Percentiles rank a stretch among this genome's conserved stretches.
phyloP scores from a whole-genome alignment of 805 yeast genomes.

The Ogataea neopini region DNA sequence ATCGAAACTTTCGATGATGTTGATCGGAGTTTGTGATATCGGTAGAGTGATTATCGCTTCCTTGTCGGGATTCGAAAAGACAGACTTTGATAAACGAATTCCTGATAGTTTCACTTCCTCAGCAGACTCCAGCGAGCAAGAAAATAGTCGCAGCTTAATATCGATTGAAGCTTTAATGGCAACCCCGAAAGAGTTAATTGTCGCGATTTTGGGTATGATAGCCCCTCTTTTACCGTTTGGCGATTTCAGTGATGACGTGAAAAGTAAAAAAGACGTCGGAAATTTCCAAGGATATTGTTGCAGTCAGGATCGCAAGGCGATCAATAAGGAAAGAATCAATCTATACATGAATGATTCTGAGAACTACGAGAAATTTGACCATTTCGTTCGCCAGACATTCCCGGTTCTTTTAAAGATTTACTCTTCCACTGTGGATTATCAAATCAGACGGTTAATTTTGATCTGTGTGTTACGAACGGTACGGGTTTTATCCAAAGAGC shows the following conservation, averaged over 20 bases:
- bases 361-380: conserved; percentile 17
- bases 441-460: conserved; percentile 57
- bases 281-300: conserved; percentile 33
- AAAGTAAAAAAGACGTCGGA: conserved; percentile 27
- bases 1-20: conserved; percentile 40
- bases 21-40: conserved; percentile 51
- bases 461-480: conserved; percentile 55
- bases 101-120: not conserved
- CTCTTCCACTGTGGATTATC: conserved; percentile 70
- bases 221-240: conserved; percentile 57
- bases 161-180: conserved; percentile 74
- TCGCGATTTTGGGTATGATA: conserved; percentile 55
- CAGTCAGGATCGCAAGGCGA: conserved; percentile 20
- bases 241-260: conserved; percentile 9
- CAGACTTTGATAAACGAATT: conserved; percentile 11
- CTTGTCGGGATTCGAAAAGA: conserved; percentile 50
- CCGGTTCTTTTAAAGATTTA: conserved; percentile 61
- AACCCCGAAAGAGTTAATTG: conserved; percentile 65
- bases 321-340: conserved; percentile 37
- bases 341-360: conserved; percentile 31
- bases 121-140: not conserved
- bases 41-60: conserved; percentile 50
- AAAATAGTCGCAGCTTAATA: conserved; percentile 20
- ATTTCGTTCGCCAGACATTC: conserved; percentile 49
- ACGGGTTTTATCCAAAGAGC: conserved; percentile 38